Base-by-base conservation (phyloP, 306 rosid genomes). In the Lathyrus tuberosus region DNA sequence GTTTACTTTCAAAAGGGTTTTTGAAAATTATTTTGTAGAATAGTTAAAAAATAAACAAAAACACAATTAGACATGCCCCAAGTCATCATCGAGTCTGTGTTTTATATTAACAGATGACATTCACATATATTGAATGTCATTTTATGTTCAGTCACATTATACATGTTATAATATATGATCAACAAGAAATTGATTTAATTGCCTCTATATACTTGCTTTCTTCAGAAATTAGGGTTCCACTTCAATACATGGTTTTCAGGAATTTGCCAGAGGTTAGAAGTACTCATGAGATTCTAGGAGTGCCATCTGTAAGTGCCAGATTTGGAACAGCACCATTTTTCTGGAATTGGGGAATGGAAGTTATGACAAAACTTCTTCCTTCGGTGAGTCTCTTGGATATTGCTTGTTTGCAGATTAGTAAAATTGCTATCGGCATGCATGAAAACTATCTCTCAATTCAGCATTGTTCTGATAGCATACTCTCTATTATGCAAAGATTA, bases 311-410 rank as follows among this genome's bases (percentile, higher is more conserved):
- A 44, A 93, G 98, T 77, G 98, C 98, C 81, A 86, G 98, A 69
- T 93, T 93, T 79, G 98, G 97, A 77, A 90, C 97, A 62, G 79
- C 93, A 28, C 98, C 98, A 31, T 90, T 93, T 83, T 90, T 90
- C 76, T 93, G 94, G 98, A 93, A 93, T 76, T 93, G 93, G 98
- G 98, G 91, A 64, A 93, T 93, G 98, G 87, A 56, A 77, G 90
- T 80, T 46, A 83, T 93, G 98, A 82, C 96, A 20, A 81, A 20
- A 57, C 85, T 89, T 78, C 68, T 93, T 82, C 90, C 98, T 59
- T 13, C 30, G 80, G 97, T 93, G 38, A 67, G 51, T 40, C 22
- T 42, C 70, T 61, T 68, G 40, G 59, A 5, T 38, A 57, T 63
- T 43, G 59, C 41, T 51, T 78, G 48, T 33, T 40, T 61, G 42